These are phyloP conservation scores for Starmerella bombicola DNA, from an alignment of 805 yeast genomes.

Conservation along the genomic window DNA sequence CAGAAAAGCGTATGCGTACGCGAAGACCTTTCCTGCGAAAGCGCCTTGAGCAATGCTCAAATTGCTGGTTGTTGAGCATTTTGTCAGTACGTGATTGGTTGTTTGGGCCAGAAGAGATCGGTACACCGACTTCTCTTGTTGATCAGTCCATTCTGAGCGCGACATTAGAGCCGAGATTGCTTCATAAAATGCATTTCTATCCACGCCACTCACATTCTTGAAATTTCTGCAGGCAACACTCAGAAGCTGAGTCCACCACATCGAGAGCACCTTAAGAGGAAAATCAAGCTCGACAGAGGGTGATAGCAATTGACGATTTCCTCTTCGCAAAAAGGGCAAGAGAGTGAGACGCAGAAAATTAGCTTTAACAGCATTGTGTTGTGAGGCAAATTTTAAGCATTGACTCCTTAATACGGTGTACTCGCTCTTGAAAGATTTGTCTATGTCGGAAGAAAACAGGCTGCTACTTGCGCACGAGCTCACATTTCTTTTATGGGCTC, in stretches of 20 bases:
- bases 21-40: slow-evolving; percentile 58
- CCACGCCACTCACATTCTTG: slow-evolving; percentile 26
- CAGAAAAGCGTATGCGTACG: slow-evolving; percentile 45
- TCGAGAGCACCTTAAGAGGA: slow-evolving; percentile 24
- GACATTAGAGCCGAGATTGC: slow-evolving; percentile 30
- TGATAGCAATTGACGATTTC: not conserved
- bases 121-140: slow-evolving; percentile 11
- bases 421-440: not conserved
- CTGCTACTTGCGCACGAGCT: not conserved
- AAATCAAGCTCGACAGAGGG: slow-evolving; percentile 16
- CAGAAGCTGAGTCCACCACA: slow-evolving; percentile 33
- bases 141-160: slow-evolving; percentile 31
- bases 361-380: slow-evolving; percentile 21
- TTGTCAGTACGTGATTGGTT: slow-evolving; percentile 37
- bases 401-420: slow-evolving; percentile 11
- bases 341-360: slow-evolving; percentile 34
- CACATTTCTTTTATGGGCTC: not conserved
- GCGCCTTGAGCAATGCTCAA: slow-evolving; percentile 49
- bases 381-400: slow-evolving; percentile 12
- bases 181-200: slow-evolving; percentile 32
- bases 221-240: slow-evolving; percentile 16
- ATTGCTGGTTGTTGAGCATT: slow-evolving; percentile 36
- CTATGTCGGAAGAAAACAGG: not conserved
- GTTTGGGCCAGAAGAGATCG: slow-evolving; percentile 37
- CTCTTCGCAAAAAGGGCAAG: slow-evolving; percentile 31